Percentiles rank a stretch among this genome's conserved stretches.
These are phyloP conservation scores for Thalia dealbata DNA, from an alignment of 176 grass and related monocot species.

Conservation along the genomic window DNA sequence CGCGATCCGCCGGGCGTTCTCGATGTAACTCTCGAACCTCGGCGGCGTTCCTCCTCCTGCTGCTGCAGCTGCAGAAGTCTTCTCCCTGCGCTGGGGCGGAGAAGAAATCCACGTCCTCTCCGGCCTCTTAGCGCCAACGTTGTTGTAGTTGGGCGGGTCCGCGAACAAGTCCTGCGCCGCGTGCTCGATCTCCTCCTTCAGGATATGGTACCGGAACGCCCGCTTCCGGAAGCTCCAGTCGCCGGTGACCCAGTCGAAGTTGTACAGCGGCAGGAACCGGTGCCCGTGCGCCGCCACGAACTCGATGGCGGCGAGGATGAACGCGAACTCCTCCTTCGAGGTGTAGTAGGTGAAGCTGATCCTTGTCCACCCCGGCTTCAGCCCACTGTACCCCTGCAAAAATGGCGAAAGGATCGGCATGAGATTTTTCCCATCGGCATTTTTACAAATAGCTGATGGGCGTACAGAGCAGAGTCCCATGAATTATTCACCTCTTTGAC, in stretches of 20 bases:
- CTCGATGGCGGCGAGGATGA: slow-evolving; percentile 49
- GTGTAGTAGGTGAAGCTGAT: slow-evolving; percentile 71
- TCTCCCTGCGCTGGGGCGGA: neutral
- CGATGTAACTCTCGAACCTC: slow-evolving; percentile 41
- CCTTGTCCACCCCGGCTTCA: slow-evolving; percentile 81
- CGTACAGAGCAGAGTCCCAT: too few relatives aligned
- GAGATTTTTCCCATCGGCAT: neutral
- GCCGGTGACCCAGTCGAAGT: slow-evolving; percentile 55
- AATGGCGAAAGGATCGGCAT: too few relatives aligned
- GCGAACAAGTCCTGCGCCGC: neutral
- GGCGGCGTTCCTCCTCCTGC: neutral
- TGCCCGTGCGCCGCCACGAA: slow-evolving; percentile 45
- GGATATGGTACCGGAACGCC: slow-evolving; percentile 28
- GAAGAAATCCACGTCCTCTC: neutral
- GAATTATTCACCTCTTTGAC: slow-evolving; percentile 35
- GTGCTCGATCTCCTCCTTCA: slow-evolving; percentile 20
- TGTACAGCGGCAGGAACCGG: slow-evolving; percentile 49
- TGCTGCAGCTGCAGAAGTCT: too few relatives aligned
- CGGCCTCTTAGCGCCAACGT: neutral
- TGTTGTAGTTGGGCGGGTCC: neutral
- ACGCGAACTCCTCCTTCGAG: slow-evolving; percentile 45
- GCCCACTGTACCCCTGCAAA: slow-evolving; percentile 54
- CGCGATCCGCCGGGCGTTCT: slow-evolving; percentile 37
- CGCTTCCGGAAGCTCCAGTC: slow-evolving; percentile 47
- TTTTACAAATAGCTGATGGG: too few relatives aligned